Evolutionary conservation across 441 rosid genomes (phyloP).

Genomic region (Erodium moschatum): DNA sequence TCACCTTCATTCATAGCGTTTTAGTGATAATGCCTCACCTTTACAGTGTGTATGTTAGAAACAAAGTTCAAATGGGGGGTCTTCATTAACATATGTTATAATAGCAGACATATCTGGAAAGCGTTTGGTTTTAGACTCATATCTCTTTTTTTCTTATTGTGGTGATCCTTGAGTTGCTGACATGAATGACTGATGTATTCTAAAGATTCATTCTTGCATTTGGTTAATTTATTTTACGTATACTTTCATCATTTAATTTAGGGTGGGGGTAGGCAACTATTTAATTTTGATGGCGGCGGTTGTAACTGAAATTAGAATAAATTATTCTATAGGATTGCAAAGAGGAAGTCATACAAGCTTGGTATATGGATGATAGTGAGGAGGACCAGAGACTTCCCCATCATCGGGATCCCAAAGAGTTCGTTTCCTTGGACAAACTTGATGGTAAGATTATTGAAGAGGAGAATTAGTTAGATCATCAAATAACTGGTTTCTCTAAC

Average conservation of each 20-base stretch:
- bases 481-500: not conserved
- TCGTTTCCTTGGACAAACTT: slow-evolving; percentile 60
- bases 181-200: not conserved
- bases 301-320: not conserved
- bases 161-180: not conserved
- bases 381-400: slow-evolving; percentile 87
- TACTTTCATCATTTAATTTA: not conserved
- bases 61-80: too few species aligned
- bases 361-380: slow-evolving; percentile 76
- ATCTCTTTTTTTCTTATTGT: not conserved
- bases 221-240: not conserved
- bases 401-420: slow-evolving; percentile 70
- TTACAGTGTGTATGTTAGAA: too few species aligned
- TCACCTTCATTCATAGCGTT: too few species aligned
- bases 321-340: slow-evolving; percentile 40
- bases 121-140: not conserved
- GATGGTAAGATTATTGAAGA: slow-evolving; percentile 33
- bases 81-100: too few species aligned
- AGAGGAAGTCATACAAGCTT: slow-evolving; percentile 78
- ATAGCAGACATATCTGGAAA: not conserved
- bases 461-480: not conserved
- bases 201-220: not conserved
- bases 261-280: not conserved
- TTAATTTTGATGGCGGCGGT: not conserved
- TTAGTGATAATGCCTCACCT: too few species aligned